Evolutionary conservation across 1,284 basidiomycete species (phyloP).

Genomic region (Papiliotrema nemorosa): DNA sequence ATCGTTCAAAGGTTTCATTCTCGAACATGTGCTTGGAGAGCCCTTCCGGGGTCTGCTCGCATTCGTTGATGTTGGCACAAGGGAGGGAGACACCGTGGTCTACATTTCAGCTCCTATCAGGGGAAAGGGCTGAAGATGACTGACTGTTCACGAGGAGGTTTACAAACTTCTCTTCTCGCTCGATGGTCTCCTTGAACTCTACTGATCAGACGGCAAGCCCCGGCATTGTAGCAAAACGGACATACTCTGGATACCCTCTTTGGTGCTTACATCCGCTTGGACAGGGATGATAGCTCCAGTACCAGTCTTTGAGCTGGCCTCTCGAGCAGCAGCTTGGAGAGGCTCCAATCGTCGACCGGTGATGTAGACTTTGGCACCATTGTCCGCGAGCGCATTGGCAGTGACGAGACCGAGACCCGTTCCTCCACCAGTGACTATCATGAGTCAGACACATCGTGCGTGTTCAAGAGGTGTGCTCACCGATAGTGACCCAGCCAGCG

Average conservation of each 20-base stretch:
- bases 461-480: constrained; percentile 17
- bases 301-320: constrained; percentile 15
- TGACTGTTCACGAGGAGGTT: constrained; percentile 40
- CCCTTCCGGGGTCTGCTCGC: constrained; percentile 41
- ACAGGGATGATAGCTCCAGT: constrained; percentile 36
- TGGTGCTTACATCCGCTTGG: constrained; percentile 40
- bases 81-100: constrained; percentile 43
- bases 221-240: neutral
- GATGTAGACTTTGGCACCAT: constrained; percentile 46
- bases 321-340: constrained; percentile 33
- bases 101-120: constrained; percentile 7
- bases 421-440: constrained; percentile 41
- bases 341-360: constrained; percentile 41
- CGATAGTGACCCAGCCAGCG: constrained; percentile 40
- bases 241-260: constrained; percentile 42
- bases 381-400: constrained; percentile 38
- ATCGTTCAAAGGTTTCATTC: constrained; percentile 39
- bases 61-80: constrained; percentile 26
- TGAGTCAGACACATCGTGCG: neutral
- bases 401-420: constrained; percentile 45
- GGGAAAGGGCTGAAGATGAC: constrained; percentile 4
- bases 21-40: constrained; percentile 45
- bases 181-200: constrained; percentile 32
- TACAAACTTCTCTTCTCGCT: constrained; percentile 35
- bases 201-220: neutral